These are phyloP conservation scores for Penicillium manginii DNA, from an alignment of 495 filamentous ascomycete species.

Conservation along the genomic window DNA sequence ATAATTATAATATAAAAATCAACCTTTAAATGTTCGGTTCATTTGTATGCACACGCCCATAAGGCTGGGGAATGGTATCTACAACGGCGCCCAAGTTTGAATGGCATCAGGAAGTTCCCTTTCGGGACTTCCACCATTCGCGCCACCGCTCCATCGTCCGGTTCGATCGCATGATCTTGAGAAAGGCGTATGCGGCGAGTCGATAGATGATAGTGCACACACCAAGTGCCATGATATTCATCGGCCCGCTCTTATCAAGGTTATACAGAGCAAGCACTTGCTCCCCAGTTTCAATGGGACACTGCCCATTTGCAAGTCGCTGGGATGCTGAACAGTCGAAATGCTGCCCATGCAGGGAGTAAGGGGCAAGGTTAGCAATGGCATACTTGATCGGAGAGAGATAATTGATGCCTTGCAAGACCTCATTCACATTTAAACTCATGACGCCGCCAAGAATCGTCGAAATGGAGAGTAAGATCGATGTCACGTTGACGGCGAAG, in stretches of 20 bases:
- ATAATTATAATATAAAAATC: no score
- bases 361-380: conserved; percentile 64
- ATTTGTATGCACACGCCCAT: not conserved
- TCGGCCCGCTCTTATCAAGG: conserved; percentile 55
- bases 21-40: no score
- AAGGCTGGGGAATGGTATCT: not conserved
- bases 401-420: conserved; percentile 70
- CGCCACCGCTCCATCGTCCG: conserved; percentile 30
- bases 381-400: conserved; percentile 71
- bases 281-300: conserved; percentile 63
- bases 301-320: conserved; percentile 56
- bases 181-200: conserved; percentile 61
- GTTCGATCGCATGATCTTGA: conserved; percentile 51
- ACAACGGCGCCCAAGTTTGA: not conserved
- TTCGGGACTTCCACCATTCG: conserved; percentile 27
- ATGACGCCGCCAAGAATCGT: conserved; percentile 70
- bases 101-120: not conserved
- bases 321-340: conserved; percentile 64
- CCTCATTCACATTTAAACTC: conserved; percentile 64
- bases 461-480: conserved; percentile 64
- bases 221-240: conserved; percentile 63
- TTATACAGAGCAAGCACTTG: conserved; percentile 67
- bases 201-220: conserved; percentile 66
- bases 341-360: conserved; percentile 54
- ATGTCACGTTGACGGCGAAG: conserved; percentile 72